Base-by-base conservation (phyloP, 495 filamentous ascomycete genomes). In the Friedmanniomyces endolithicus region DNA sequence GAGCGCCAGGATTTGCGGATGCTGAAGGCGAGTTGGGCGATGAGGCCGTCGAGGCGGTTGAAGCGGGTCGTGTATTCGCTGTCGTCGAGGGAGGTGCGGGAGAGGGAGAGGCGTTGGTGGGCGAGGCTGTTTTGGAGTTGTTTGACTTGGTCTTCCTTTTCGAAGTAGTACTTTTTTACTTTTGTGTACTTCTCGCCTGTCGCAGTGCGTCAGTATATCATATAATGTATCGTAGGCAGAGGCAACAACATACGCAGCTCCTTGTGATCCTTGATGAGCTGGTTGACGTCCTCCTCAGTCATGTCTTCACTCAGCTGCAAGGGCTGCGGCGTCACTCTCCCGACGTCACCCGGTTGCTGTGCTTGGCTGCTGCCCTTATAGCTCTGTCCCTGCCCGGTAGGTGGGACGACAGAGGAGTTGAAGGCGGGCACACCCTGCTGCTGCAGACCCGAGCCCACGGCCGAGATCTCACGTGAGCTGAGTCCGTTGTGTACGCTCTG, bases 91-190 rank as follows among this genome's bases (percentile, higher is more conserved):
- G 92, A 88, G 0, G 90, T 97, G 29, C 89, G 87, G 16, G 90
- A 97, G 60, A 90, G 86, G 14, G 90, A 88, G 66, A 98, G 84
- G 50, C 92, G 81, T 68, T 97, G 94, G 67, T 96, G 87, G 33
- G 94, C 92, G 44, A 98, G 80, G 4, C 87, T 90, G 66, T 98
- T 97, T 69, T 98, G 92, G 11, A 98, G 79, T 63, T 89, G 85
- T 66, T 96, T 88, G 11, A 98, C 87, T 65, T 97, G 90, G 45
- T 83, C 74, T 64, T 94, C 90, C 61, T 89, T 88, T 54, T 98
- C 92, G 66, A 97, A 98, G 66, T 96, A 98, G 59, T 95, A 85
- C 31, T 86, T 80, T 73, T 98, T 98, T 48, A 98, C 92, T 67
- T 96, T 96, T 70, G 88, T 88, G 66, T 98, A 98, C 73, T 98